Conservation (phyloP, 495 filamentous ascomycete species). For the Penicillium roqueforti region DNA sequence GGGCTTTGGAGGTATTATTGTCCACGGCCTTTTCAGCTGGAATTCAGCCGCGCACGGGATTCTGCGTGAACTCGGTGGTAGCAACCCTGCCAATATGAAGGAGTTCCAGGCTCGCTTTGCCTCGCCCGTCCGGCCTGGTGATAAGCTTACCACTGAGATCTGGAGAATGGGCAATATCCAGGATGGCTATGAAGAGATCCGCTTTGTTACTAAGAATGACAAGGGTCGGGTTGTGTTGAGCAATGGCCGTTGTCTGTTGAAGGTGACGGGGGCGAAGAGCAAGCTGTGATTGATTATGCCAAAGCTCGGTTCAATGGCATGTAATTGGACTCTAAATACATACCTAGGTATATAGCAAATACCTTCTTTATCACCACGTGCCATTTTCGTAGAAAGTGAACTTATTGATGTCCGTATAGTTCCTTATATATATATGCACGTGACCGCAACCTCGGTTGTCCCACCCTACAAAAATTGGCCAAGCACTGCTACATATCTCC, state of each 20-base stretch:
- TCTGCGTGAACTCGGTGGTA: constrained; percentile 65
- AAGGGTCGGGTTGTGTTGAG: constrained; percentile 74
- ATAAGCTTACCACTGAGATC: constrained; percentile 47
- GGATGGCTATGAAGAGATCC: constrained; percentile 74
- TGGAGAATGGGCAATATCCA: constrained; percentile 51
- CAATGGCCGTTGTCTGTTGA: constrained; percentile 79
- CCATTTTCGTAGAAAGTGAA: background rate
- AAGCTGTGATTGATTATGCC: constrained; percentile 50
- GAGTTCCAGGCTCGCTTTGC: constrained; percentile 89
- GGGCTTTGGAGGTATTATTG: constrained; percentile 85
- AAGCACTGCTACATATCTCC: background rate
- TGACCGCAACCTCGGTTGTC: constrained; percentile 5
- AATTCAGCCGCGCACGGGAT: constrained; percentile 76
- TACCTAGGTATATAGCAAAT: background rate
- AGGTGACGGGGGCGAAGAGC: constrained; percentile 54
- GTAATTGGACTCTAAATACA: background rate
- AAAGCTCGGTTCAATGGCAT: background rate
- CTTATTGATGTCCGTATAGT: background rate
- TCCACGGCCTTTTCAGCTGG: constrained; percentile 84
- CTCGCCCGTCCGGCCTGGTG: constrained; percentile 71
- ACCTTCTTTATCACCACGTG: background rate
- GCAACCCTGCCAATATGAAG: constrained; percentile 71
- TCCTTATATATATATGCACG: background rate
- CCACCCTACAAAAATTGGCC: background rate
- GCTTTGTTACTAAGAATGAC: constrained; percentile 66